These are phyloP conservation scores for Termitomyces sp. DNA, from an alignment of 768 basidiomycete species.

Conservation along the genomic window DNA sequence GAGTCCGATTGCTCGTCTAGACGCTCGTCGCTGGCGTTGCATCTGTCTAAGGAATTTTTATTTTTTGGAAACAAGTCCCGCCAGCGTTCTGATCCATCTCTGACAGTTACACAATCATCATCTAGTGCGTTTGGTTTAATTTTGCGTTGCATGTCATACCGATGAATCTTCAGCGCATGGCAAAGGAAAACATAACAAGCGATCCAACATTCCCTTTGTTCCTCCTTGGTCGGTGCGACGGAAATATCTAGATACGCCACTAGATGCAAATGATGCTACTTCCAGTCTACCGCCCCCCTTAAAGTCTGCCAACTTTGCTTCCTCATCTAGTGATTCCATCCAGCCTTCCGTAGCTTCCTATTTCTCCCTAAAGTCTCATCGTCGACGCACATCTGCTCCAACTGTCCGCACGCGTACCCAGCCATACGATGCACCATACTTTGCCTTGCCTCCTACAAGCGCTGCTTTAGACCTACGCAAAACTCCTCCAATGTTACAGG, in stretches of 20 bases:
- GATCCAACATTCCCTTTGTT: slow-evolving; percentile 2
- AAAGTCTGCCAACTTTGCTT: slow-evolving; percentile 3
- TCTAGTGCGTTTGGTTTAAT: not conserved
- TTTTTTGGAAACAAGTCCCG: slow-evolving; percentile 12
- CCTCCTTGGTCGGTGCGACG: slow-evolving; percentile 11
- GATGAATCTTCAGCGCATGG: not conserved
- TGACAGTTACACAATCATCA: not conserved
- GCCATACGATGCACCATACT: slow-evolving; percentile 42
- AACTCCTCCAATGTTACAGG: slow-evolving; percentile 24
- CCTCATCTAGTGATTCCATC: slow-evolving; percentile 12
- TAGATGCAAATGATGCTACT: not conserved
- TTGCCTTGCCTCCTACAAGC: slow-evolving; percentile 32
- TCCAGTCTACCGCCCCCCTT: slow-evolving; percentile 18
- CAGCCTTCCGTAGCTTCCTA: slow-evolving; percentile 13
- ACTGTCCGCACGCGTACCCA: slow-evolving; percentile 27
- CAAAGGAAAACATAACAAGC: slow-evolving; percentile 1
- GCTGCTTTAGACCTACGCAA: slow-evolving; percentile 18
- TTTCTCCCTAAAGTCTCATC: slow-evolving; percentile 24
- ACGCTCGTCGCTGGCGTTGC: slow-evolving; percentile 14
- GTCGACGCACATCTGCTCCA: slow-evolving; percentile 27
- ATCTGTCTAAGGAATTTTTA: slow-evolving; percentile 13
- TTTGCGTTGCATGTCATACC: not conserved
- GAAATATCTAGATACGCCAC: slow-evolving; percentile 2
- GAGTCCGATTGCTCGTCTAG: slow-evolving; percentile 17
- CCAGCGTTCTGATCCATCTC: slow-evolving; percentile 1